A percentile compares a stretch with the other conserved stretches of the same genome.
Conservation (phyloP, 148 eudicot species). For the Mesembryanthemum crystallinum region DNA sequence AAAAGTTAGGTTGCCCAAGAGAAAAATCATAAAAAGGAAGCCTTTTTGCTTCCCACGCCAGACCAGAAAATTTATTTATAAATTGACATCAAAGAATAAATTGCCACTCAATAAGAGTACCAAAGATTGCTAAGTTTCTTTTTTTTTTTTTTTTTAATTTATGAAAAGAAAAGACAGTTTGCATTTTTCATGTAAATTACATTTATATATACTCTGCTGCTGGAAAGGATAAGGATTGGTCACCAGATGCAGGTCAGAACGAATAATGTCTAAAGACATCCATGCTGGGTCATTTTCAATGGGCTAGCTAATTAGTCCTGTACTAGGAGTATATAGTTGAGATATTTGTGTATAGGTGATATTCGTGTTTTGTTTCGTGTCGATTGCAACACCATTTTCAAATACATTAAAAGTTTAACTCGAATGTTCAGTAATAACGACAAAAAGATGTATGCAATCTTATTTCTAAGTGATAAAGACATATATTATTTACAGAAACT, state of each 20-base stretch:
- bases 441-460: too few relatives aligned
- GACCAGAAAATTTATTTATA: not conserved
- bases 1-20: constrained; percentile 7
- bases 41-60: constrained; percentile 26
- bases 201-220: not conserved
- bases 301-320: not conserved
- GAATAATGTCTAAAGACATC: constrained; percentile 21
- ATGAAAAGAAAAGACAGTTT: constrained; percentile 10
- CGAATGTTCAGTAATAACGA: too few relatives aligned
- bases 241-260: constrained; percentile 19
- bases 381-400: too few relatives aligned
- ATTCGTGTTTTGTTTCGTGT: too few relatives aligned
- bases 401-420: too few relatives aligned
- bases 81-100: not conserved
- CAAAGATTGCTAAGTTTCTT: not conserved
- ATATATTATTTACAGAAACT: too few relatives aligned
- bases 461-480: too few relatives aligned
- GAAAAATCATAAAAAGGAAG: not conserved
- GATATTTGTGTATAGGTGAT: too few relatives aligned
- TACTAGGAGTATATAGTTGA: too few relatives aligned
- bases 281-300: constrained; percentile 22
- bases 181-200: constrained; percentile 3
- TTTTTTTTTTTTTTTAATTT: too few relatives aligned
- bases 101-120: not conserved
- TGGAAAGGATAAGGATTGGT: constrained; percentile 12